phyloP scores from a whole-genome alignment of 202 grass and related monocot genomes.

The Digitaria exilis region DNA sequence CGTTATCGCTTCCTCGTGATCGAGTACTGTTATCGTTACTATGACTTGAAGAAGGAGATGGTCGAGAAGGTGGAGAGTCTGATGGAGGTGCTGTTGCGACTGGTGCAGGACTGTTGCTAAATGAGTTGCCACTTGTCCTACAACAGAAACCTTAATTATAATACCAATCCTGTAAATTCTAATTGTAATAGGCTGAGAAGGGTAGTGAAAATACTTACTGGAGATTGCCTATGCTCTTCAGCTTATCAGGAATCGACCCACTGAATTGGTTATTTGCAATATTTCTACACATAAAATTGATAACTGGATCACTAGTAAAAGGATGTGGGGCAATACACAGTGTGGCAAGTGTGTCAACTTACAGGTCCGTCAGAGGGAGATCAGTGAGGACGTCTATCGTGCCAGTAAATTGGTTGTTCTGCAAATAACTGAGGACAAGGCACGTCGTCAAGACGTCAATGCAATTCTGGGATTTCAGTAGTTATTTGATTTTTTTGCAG shows the following conservation, averaged over 20 bases:
- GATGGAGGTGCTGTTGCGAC: slow-evolving; percentile 47
- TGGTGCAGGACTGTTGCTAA: slow-evolving; percentile 52
- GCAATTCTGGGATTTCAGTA: not conserved
- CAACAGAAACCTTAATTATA: slow-evolving; percentile 33
- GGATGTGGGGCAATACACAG: not conserved
- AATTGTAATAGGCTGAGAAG: not conserved
- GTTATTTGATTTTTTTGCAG: not conserved
- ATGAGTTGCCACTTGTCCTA: slow-evolving; percentile 78
- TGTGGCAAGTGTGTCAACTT: slow-evolving; percentile 43
- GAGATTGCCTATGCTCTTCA: slow-evolving; percentile 63
- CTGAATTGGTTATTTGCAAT: slow-evolving; percentile 85
- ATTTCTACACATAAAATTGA: slow-evolving; percentile 53
- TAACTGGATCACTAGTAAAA: slow-evolving; percentile 15
- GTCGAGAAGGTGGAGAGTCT: slow-evolving; percentile 33
- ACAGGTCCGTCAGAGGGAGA: slow-evolving; percentile 81
- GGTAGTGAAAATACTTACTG: slow-evolving; percentile 64
- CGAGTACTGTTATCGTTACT: slow-evolving; percentile 30
- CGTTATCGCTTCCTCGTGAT: slow-evolving; percentile 15
- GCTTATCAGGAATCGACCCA: slow-evolving; percentile 77
- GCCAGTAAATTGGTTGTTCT: slow-evolving; percentile 89
- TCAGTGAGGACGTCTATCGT: slow-evolving; percentile 63
- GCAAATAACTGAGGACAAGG: slow-evolving; percentile 61
- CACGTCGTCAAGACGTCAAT: not conserved
- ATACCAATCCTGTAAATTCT: not conserved
- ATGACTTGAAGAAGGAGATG: slow-evolving; percentile 29